Evolutionary conservation across 805 yeast species (phyloP).

Genomic region (Sugiyamaella smithiae): DNA sequence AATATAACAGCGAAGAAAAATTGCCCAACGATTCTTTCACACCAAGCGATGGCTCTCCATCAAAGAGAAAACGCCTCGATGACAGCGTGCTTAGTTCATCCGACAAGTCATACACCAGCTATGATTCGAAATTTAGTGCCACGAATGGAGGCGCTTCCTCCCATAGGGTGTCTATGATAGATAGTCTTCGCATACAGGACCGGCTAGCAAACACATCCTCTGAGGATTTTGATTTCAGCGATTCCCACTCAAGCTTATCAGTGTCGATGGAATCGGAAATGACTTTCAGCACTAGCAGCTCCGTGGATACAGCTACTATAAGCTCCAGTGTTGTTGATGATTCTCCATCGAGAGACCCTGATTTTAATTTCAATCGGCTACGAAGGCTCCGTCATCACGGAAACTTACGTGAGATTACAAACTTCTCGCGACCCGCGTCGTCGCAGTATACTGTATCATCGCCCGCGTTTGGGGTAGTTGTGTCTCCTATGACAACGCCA

Average conservation of each 20-base stretch:
- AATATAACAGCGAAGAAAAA: neutral
- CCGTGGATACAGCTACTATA: conserved; percentile 7
- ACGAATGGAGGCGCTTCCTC: neutral
- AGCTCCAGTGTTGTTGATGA: conserved; percentile 4
- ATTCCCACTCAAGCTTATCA: neutral
- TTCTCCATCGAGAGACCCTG: conserved; percentile 12
- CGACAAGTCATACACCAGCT: neutral
- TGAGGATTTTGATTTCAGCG: conserved; percentile 11
- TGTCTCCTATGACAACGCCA: neutral
- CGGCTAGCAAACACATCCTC: conserved; percentile 20
- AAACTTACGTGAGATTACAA: conserved; percentile 12
- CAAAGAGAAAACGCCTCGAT: conserved; percentile 11
- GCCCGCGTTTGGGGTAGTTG: neutral
- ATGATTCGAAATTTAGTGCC: neutral
- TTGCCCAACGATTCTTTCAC: neutral
- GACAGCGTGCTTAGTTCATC: neutral
- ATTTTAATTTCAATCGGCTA: conserved; percentile 1
- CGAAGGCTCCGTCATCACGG: conserved; percentile 12
- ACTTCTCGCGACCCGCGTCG: conserved; percentile 15
- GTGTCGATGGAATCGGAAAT: conserved; percentile 5
- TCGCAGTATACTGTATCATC: conserved; percentile 30
- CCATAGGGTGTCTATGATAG: conserved; percentile 14
- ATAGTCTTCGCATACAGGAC: conserved; percentile 18
- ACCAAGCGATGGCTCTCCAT: conserved; percentile 13
- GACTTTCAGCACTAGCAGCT: conserved; percentile 34